Evolutionary conservation across 2,329 filamentous ascomycete species (phyloP), one percentile per base, ranked within the genome.

Genomic region (Epichloe coenophiala): DNA sequence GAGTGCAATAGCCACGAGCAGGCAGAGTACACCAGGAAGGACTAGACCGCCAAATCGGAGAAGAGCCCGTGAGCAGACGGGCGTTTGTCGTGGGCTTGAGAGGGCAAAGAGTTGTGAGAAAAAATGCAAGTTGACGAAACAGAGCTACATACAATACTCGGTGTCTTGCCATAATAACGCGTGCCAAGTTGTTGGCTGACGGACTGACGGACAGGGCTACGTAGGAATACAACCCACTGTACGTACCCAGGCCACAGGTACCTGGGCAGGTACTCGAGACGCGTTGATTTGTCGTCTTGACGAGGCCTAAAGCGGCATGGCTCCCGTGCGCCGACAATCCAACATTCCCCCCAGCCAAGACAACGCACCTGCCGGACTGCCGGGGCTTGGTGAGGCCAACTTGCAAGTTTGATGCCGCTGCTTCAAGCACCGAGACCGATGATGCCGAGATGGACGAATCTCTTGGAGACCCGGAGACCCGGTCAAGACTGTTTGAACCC

Each of bases 341-440:
- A 15, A n/a, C 48, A 51, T 49, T 53, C 43, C 46, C 45, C 49
- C 52, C 27, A 3, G 27, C 27, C 27, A 38, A 38, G 36, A 13
- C 27, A 35, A 12, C 17, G 17, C 17, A 17, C 27, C 23, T 23
- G 23, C 23, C 23, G 23, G 23, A 23, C 23, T 23, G 23, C 23
- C 23, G 23, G 23, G 23, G 17, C 17, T 17, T 17, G 23, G 23
- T 23, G 23, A 23, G 23, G 23, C 23, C 23, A 2, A 23, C 5
- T 23, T 23, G 23, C 5, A 23, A 23, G 1, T 23, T 23, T 23
- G 5, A 23, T 23, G 23, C 23, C 23, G 23, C 23, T 23, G 23
- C 23, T 23, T 23, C 5, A 23, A 23, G 23, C 23, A 5, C 5
- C 23, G 23, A 23, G 23, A 23, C 23, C 23, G 23, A 23, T 23